These are phyloP conservation scores for Panicum miliaceum DNA, from an alignment of 176 grass and related monocot genomes.

Conservation along the genomic window DNA sequence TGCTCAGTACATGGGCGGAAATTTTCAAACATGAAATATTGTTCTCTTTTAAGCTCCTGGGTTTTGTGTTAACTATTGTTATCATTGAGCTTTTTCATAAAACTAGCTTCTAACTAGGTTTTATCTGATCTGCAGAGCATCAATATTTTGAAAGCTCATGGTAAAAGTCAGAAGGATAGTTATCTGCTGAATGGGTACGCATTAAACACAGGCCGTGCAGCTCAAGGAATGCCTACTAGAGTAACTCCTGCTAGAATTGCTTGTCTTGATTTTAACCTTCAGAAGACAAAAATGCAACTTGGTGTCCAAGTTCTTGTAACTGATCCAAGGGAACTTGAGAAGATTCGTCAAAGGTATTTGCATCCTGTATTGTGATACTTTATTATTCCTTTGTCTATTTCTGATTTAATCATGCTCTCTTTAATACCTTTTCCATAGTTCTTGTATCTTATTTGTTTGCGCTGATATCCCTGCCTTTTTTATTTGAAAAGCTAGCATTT, in stretches of 20 bases:
- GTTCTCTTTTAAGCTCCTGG: background rate
- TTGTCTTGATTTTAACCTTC: slow-evolving; percentile 94
- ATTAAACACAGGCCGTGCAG: slow-evolving; percentile 80
- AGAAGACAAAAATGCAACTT: slow-evolving; percentile 96
- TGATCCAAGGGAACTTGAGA: slow-evolving; percentile 93
- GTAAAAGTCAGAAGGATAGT: slow-evolving; percentile 78
- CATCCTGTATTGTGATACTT: background rate
- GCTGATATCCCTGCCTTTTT: background rate
- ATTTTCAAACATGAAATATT: background rate
- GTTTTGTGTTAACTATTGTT: slow-evolving; percentile 1
- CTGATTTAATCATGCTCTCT: background rate
- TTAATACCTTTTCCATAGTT: background rate
- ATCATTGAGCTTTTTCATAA: background rate
- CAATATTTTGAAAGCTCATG: slow-evolving; percentile 95
- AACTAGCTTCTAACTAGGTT: slow-evolving; percentile 11
- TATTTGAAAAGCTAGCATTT: background rate
- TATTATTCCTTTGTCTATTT: background rate
- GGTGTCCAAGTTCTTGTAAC: slow-evolving; percentile 90
- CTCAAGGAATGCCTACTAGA: slow-evolving; percentile 92
- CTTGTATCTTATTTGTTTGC: background rate
- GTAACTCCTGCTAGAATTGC: slow-evolving; percentile 81
- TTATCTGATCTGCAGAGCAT: slow-evolving; percentile 62
- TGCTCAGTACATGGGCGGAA: background rate
- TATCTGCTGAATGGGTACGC: slow-evolving; percentile 90
- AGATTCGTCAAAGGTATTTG: slow-evolving; percentile 76